These are phyloP conservation scores for Polyporus arcularius DNA, from an alignment of 768 basidiomycete species.

Conservation along the genomic window DNA sequence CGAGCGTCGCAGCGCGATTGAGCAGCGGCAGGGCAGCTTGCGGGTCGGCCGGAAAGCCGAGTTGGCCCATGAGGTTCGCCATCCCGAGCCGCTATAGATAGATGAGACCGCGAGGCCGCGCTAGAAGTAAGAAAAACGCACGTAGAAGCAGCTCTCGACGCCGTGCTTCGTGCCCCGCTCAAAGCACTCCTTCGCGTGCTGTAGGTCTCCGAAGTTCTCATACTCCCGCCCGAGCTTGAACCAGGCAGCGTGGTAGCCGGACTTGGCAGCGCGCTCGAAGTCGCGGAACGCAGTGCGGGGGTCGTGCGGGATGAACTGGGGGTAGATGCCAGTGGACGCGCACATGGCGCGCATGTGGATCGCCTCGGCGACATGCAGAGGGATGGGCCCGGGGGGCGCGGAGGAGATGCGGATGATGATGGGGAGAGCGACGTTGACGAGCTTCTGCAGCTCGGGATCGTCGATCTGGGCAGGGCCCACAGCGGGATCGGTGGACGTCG, in stretches of 20 bases:
- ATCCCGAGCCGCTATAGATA: slow-evolving; percentile 82
- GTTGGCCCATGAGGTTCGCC: slow-evolving; percentile 89
- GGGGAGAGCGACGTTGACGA: slow-evolving; percentile 66
- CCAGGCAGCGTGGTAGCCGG: slow-evolving; percentile 82
- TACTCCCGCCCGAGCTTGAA: slow-evolving; percentile 91
- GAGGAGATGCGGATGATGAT: slow-evolving; percentile 60
- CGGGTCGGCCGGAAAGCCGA: slow-evolving; percentile 57
- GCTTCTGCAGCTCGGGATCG: slow-evolving; percentile 59
- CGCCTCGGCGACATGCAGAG: slow-evolving; percentile 63
- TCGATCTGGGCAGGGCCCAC: slow-evolving; percentile 51
- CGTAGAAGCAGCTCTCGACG: slow-evolving; percentile 83
- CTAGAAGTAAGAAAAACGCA: slow-evolving; percentile 19
- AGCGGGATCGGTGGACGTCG: slow-evolving; percentile 33
- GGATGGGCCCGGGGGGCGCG: slow-evolving; percentile 34
- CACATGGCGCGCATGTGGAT: slow-evolving; percentile 75
- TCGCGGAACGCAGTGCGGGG: slow-evolving; percentile 85
- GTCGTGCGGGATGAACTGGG: slow-evolving; percentile 62
- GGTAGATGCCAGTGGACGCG: slow-evolving; percentile 71
- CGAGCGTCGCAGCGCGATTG: slow-evolving; percentile 72
- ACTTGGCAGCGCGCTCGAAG: slow-evolving; percentile 81
- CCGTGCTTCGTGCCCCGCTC: slow-evolving; percentile 74
- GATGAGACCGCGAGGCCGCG: slow-evolving; percentile 12
- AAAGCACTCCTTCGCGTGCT: slow-evolving; percentile 82
- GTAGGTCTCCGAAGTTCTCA: slow-evolving; percentile 78
- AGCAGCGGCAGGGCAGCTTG: slow-evolving; percentile 69